Base-by-base conservation (phyloP, 1,139 yeast genomes). In the Arxiozyma heterogenica region DNA sequence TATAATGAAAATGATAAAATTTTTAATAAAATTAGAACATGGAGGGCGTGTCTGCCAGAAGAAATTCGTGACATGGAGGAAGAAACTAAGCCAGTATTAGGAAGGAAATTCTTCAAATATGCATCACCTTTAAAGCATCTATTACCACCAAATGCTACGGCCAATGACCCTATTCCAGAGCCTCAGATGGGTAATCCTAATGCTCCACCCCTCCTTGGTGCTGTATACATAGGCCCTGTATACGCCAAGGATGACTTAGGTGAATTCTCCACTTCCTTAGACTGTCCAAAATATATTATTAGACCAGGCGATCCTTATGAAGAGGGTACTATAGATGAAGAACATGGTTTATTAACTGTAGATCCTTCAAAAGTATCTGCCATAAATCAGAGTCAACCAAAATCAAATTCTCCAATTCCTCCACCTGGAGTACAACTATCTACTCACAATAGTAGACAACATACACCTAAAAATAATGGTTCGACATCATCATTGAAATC, bases 11-110 rank as follows among this genome's bases (percentile, higher is more conserved):
- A 81, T 55, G 95, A 87, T 64, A 89, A 88, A 67, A 85, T 84
- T 30, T 93, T 93, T 75, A 93, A 93, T 72, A 85, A 94, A 67
- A 93, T 93, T 64, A 81, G 98, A 66, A 93, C 98, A 1, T 93
- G 98, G 98, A 93, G 89, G 70, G 98, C 97, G 4, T 93, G 98
- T 74, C 78, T 93, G 60, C 98, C 98, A 0, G 98, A 93, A 70
- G 98, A 91, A 67, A 87, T 91, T 44, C 82, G 98, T 65, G 91
- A 86, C 58, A 78, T 81, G 51, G 86, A 83, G 54, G 98, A 93
- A 68, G 89, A 89, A 50, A 91, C 94, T 61, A 83, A 84, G 47
- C 82, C 81, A 25, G 73, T 81, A 41, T 69, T 75, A 52, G 72
- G 73, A 22, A 71, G 78, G 54, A 79, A 95, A 63, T 82, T 86